A percentile compares a stretch with the other conserved stretches of the same genome.
Conservation (phyloP, 2,329 filamentous ascomycete species). For the Macrophomina phaseolina region DNA sequence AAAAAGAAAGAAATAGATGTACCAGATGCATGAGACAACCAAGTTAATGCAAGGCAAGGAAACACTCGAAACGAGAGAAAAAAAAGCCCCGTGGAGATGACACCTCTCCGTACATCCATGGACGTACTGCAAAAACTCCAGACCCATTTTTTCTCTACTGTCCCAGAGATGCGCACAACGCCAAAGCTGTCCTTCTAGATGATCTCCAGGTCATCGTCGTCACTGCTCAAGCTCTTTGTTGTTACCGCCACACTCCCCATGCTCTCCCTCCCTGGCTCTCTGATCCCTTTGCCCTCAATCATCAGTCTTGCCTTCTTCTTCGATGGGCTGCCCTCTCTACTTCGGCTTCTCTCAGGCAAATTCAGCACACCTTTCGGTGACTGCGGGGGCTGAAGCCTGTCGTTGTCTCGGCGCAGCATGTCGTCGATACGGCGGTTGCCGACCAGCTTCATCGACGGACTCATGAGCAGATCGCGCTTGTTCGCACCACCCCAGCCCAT, state of each 20-base stretch:
- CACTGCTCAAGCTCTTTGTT: slow-evolving; percentile 34
- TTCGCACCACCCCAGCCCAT: slow-evolving; percentile 56
- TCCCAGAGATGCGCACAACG: background rate
- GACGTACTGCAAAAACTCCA: background rate
- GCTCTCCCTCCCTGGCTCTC: slow-evolving; percentile 56
- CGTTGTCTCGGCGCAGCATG: background rate
- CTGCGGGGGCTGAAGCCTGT: background rate
- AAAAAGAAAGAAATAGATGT: background rate
- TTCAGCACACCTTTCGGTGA: slow-evolving; percentile 3
- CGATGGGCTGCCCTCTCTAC: slow-evolving; percentile 42
- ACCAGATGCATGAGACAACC: background rate
- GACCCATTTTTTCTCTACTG: too few relatives aligned
- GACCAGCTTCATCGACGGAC: slow-evolving; percentile 8
- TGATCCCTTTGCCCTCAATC: slow-evolving; percentile 55
- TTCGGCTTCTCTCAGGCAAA: slow-evolving; percentile 29
- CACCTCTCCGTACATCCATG: background rate
- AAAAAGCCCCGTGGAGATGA: background rate
- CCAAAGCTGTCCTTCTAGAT: slow-evolving; percentile 36
- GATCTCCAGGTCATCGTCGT: slow-evolving; percentile 57
- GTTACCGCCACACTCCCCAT: slow-evolving; percentile 41
- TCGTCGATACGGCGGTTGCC: slow-evolving; percentile 19
- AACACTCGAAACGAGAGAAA: background rate
- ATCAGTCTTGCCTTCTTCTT: slow-evolving; percentile 57
- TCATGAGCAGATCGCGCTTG: slow-evolving; percentile 27
- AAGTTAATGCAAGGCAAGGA: background rate